A percentile compares a stretch with the other conserved stretches of the same genome.
These are phyloP conservation scores for Talaromyces sp. DNA, from an alignment of 2,329 filamentous ascomycete species.

Conservation along the genomic window DNA sequence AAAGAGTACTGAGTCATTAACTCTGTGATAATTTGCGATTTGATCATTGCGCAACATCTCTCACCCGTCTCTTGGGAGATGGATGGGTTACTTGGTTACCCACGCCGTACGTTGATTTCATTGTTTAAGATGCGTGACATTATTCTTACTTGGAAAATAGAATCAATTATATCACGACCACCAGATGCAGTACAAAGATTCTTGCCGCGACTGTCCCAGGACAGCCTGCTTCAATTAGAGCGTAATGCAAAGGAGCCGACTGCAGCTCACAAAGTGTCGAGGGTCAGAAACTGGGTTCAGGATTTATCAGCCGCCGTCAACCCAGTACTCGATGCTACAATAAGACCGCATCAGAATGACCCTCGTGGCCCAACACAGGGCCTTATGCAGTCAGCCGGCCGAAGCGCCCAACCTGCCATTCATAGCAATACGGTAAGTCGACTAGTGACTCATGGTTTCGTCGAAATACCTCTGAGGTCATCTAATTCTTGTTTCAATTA, in stretches of 20 bases:
- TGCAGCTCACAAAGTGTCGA: background rate
- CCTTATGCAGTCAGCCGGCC: background rate
- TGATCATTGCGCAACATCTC: background rate
- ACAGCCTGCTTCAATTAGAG: conserved; percentile 10
- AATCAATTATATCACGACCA: background rate
- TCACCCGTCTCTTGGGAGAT: background rate
- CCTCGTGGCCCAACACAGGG: background rate
- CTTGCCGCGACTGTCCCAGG: background rate
- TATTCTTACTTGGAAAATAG: background rate
- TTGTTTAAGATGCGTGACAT: background rate
- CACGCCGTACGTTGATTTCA: background rate
- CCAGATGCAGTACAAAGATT: background rate
- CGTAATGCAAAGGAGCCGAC: background rate
- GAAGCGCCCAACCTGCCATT: background rate
- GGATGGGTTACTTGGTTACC: background rate
- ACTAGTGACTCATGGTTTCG: background rate
- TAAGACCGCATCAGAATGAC: background rate
- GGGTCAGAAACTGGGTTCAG: conserved; percentile 5
- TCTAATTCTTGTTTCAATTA: background rate
- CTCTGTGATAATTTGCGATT: background rate
- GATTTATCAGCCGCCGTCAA: background rate
- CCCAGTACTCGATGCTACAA: background rate
- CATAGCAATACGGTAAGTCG: background rate
- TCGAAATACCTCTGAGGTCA: background rate
- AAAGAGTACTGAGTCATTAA: background rate